Base-by-base conservation (phyloP, 352 stramenopile species). In the Aphanomyces astaci region DNA sequence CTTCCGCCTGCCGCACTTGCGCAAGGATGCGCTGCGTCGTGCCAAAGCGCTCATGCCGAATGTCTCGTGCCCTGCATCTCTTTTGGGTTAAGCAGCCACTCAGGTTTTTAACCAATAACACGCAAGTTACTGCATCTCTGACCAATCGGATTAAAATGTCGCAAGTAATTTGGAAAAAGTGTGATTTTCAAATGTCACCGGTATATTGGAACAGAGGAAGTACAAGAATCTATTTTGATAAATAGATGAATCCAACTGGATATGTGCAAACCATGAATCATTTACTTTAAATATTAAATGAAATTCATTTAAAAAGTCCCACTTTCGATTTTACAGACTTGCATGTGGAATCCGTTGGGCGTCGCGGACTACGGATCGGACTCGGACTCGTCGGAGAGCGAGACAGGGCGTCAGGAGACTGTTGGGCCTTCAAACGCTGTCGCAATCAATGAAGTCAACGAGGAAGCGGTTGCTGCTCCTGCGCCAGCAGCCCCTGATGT, bases 271-370 rank as follows among this genome's bases (percentile, higher is more conserved):
- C 17, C 39, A 9, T 17, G 39, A 17, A 46, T 46, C 9, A 17
- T 17, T 9, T 17, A 46, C 17, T 46, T 17, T 46, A 17, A 17
- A 17, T 46, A 9, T 17, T 46, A 46, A 9, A 17, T 46, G 9
- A 7, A 25, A 71, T 43, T 28, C 15, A 33, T 53, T n/a, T n/a
- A n/a, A n/a, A n/a, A n/a, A n/a, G n/a, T n/a, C n/a, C n/a, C n/a
- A n/a, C n/a, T n/a, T n/a, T n/a, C n/a, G n/a, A n/a, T n/a, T n/a
- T n/a, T n/a, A n/a, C n/a, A n/a, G n/a, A n/a, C n/a, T n/a, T n/a
- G 19, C 49, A 62, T 17, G 67, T 76, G 75, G 76, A 82, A 79
- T 67, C 49, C 73, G 39, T 66, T 82, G 10, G 76, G 76, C 3
- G 55, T 82, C 31, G 59, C 49, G 22, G 66, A 51, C 33, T 80